Percentiles rank a stretch among this genome's conserved stretches.
Evolutionary conservation across 192 early-diverging fungal genomes (phyloP).

Genomic region (Coemansia sp.): DNA sequence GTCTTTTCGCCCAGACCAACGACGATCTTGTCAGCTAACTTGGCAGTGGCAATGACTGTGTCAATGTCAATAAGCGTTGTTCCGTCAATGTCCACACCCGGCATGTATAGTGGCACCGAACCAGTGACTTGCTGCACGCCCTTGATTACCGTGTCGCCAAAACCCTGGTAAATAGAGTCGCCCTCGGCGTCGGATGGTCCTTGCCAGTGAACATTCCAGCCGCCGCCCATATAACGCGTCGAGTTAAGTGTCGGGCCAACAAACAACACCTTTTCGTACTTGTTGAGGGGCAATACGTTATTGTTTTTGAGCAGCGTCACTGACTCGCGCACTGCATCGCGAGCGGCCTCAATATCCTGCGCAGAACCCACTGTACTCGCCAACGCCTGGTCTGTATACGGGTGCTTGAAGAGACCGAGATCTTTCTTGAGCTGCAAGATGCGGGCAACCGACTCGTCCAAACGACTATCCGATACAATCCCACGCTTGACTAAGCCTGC

Average conservation of each 20-base stretch:
- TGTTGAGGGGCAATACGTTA: conserved; percentile 52
- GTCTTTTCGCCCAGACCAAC: conserved; percentile 62
- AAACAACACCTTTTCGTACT: conserved; percentile 54
- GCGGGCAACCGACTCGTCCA: conserved; percentile 60
- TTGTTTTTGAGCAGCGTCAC: conserved; percentile 64
- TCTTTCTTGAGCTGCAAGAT: conserved; percentile 70
- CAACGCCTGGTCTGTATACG: conserved; percentile 38
- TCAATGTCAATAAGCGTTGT: conserved; percentile 53
- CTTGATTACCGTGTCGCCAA: conserved; percentile 39
- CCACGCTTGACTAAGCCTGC: conserved; percentile 46
- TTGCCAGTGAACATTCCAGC: conserved; percentile 69
- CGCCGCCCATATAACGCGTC: conserved; percentile 59
- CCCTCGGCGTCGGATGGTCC: conserved; percentile 51
- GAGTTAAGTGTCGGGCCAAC: conserved; percentile 64
- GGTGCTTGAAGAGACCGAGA: conserved; percentile 60
- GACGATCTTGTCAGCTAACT: conserved; percentile 60
- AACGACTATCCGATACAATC: conserved; percentile 33
- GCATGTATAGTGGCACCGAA: conserved; percentile 20
- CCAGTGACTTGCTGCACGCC: conserved; percentile 44
- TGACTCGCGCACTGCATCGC: conserved; percentile 59
- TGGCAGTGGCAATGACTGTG: conserved; percentile 22
- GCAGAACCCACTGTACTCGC: conserved; percentile 47
- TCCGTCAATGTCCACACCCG: conserved; percentile 58
- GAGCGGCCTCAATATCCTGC: conserved; percentile 58
- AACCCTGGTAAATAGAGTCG: conserved; percentile 51